Conservation (phyloP, 345 rosid genomes). For the Eucalyptus fibrosa region DNA sequence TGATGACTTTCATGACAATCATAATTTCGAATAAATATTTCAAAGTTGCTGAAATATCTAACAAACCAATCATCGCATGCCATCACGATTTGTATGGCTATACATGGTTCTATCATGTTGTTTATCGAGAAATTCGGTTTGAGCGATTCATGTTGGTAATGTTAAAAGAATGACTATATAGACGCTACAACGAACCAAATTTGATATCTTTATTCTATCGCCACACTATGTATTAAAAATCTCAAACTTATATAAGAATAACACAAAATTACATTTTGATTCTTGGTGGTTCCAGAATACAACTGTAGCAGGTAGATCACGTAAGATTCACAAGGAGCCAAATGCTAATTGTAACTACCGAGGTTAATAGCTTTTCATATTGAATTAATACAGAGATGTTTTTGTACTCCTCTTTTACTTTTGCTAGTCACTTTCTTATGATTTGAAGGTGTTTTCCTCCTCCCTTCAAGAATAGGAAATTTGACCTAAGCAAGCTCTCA, state of each 20-base stretch:
- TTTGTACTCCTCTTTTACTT: background rate
- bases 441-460: background rate
- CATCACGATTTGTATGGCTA: no score
- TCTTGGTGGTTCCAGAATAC: background rate
- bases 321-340: background rate
- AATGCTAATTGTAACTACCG: background rate
- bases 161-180: background rate
- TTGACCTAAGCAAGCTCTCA: background rate
- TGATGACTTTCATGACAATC: no score
- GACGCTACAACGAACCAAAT: fast-evolving
- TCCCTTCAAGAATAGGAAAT: background rate
- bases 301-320: background rate
- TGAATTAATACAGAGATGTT: background rate
- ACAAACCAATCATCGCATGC: no score
- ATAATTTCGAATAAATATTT: no score
- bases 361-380: background rate
- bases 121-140: no score
- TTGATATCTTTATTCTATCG: background rate
- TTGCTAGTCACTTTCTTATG: background rate
- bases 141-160: no score
- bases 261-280: background rate
- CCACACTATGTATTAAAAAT: background rate
- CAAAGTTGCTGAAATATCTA: no score
- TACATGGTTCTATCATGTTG: no score
- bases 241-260: background rate